Base-by-base conservation (phyloP, 2,329 filamentous ascomycete genomes). In the Calonectria ilicicola region DNA sequence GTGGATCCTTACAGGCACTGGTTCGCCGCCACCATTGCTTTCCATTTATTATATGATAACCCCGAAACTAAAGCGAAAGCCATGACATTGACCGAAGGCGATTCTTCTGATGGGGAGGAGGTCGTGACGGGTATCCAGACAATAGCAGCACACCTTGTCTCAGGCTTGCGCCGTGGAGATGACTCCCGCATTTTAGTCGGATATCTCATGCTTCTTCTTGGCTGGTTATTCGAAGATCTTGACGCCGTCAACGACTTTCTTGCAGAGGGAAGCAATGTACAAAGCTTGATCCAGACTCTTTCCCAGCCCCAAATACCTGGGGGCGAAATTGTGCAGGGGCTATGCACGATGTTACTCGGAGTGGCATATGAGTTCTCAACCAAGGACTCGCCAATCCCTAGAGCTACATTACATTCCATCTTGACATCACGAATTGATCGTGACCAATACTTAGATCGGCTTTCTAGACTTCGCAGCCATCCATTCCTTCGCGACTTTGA, bases 311-410 rank as follows among this genome's bases (percentile, higher is more conserved):
- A 76, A 26, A 85, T 89, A 76, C 84, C 89, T 32, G 91, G 91
- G 15, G 92, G 92, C 72, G 87, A 90, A 23, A 86, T 98, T 38
- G 88, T 96, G 17, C 93, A 95, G 76, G 97, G 97, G 2, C 88
- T 99, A 15, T 95, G 94, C 81, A 93, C 95, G 19, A 92, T 95
- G 81, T 86, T 99, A 0, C 88, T 98, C 1, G 97, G 96, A 12
- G 93, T 97, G 23, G 89, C 97, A 5, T 99, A 98, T 82, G 97
- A 99, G 80, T 99, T 98, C 80, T 98, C 96, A 12, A 98, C 96
- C 0, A 98, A 98, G 81, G 97, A 99, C 83, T 98, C 96, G 0
- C 95, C 97, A 0, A 93, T 99, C 65, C 91, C 96, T 7, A 90
- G 97, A 73, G 89, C 92, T 27, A 96, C 93, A 12, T 86, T 99